Base-by-base conservation (phyloP, 306 rosid genomes). In the Hippophae gyantsensis region DNA sequence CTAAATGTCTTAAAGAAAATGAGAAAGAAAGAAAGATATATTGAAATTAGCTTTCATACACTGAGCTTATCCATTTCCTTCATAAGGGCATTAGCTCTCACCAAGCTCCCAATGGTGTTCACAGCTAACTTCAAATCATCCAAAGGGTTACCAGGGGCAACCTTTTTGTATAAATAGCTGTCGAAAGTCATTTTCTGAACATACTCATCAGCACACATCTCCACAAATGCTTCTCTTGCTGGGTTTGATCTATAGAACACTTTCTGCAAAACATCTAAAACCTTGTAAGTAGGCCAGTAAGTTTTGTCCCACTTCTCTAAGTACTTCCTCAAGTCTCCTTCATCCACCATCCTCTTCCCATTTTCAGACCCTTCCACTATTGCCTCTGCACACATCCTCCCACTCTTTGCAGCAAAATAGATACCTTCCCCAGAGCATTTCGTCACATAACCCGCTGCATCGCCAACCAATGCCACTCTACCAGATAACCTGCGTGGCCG, bases 111-210 rank as follows among this genome's bases (percentile, higher is more conserved):
- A 65, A 93, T 80, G 72, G 97, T 93, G 63, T 82, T 93, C 63
- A 93, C 82, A 14, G 95, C 99, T 84, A 93, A 78, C 82, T 93
- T 93, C 79, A 93, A 61, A 69, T 93, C 99, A 46, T 93, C 72
- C 80, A 76, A 64, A 2, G 97, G 99, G 66, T 82, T 93, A 23
- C 99, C 99, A 52, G 97, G 99, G 14, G 67, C 95, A 69, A 88
- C 99, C 50, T 81, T 78, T 77, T 93, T 93, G 64, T 93, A 93
- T 82, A 93, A 74, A 45, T 88, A 93, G 75, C 97, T 86, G 60
- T 93, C 99, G 62, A 88, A 93, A 3, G 99, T 93, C 97, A 93
- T 93, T 88, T 93, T 88, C 86, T 93, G 99, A 77, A 93, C 99
- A 56, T 93, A 93, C 63, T 93, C 89, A 27, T 93, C 95, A 0